phyloP scores from a whole-genome alignment of 371 early-diverging fungal genomes.

The Mycotypha africana region DNA sequence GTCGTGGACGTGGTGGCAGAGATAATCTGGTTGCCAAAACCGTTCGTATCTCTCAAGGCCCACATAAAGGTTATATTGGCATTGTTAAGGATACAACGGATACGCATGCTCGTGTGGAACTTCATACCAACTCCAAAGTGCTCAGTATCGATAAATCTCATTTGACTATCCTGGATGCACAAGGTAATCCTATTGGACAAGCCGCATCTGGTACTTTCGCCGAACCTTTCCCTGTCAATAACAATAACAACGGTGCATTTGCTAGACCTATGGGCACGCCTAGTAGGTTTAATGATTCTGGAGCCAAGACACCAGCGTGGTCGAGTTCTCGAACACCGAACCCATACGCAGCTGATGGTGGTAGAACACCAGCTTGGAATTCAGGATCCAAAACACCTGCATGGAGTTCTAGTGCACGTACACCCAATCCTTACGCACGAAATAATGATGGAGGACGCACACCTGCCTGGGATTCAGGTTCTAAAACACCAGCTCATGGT shows the following conservation, averaged over 20 bases:
- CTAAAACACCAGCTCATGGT: constrained; percentile 54
- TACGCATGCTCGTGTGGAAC: constrained; percentile 83
- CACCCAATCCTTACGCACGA: constrained; percentile 65
- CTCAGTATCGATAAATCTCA: constrained; percentile 75
- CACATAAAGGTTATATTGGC: constrained; percentile 97
- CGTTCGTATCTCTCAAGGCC: constrained; percentile 86
- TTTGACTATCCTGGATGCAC: constrained; percentile 53
- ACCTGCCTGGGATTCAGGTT: constrained; percentile 67
- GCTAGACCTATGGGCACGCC: constrained; percentile 33
- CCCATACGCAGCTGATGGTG: constrained; percentile 50
- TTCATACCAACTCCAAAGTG: constrained; percentile 85
- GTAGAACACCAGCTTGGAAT: constrained; percentile 78
- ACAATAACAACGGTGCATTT: constrained; percentile 22
- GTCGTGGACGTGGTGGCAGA: constrained; percentile 68
- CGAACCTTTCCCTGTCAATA: no score
- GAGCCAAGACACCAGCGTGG: constrained; percentile 56
- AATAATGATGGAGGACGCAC: constrained; percentile 62
- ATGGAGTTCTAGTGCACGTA: constrained; percentile 67
- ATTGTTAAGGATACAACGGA: constrained; percentile 90
- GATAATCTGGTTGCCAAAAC: constrained; percentile 87
- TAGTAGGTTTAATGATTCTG: constrained; percentile 43
- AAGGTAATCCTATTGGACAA: constrained; percentile 35
- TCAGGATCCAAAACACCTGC: constrained; percentile 51
- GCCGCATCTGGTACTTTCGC: constrained; percentile 29
- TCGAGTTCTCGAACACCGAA: no score